Base-by-base conservation (phyloP, 2,329 filamentous ascomycete genomes). In the Xylariaceae sp. region DNA sequence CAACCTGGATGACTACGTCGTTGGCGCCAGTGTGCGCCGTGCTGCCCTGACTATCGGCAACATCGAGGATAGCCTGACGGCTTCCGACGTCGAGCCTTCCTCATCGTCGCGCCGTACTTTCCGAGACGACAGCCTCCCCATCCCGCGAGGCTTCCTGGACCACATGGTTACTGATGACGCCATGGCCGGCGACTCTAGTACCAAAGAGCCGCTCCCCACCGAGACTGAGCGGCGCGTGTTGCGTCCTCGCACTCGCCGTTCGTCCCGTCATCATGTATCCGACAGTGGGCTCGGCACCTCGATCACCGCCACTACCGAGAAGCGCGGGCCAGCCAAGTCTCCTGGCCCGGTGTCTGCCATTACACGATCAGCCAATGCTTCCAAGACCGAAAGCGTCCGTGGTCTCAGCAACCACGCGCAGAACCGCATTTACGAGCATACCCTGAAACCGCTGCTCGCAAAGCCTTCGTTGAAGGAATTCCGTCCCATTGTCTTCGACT, bases 261-360 rank as follows among this genome's bases (percentile, higher is more conserved):
- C 65, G 39, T 68, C 67, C 27, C 72, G 79, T 53, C 74, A 78
- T 52, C 81, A 88, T 61, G 75, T 76, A 38, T 92, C 86, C 12
- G 89, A 95, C 64, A 94, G 88, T 57, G 89, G 87, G 34, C 68
- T 95, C 43, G 89, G 89, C 33, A 83, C 86, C 27, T 94, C 88
- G 26, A 70, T 94, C 51, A 74, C 69, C 40, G 83, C 76, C 30
- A 70, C 65, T 21, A 65, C 63, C 36, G 68, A 75, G 44, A 72
- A 75, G 55, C 57, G 64, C 45, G 67, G 56, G 36, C 44, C 70
- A 19, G 39, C 51, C 40, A 68, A 65, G 48, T 23, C 44, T 25
- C 63, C 64, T 43, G 54, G 60, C 13, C 58, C 61, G 44, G 62
- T 65, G 33, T 70, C 75, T 31, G 71, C 79, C 45, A 74, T 83